Evolutionary conservation across 1,139 yeast genomes (phyloP), one percentile per base, ranked within the genome.

Genomic region (Yamadazyma atlantica): DNA sequence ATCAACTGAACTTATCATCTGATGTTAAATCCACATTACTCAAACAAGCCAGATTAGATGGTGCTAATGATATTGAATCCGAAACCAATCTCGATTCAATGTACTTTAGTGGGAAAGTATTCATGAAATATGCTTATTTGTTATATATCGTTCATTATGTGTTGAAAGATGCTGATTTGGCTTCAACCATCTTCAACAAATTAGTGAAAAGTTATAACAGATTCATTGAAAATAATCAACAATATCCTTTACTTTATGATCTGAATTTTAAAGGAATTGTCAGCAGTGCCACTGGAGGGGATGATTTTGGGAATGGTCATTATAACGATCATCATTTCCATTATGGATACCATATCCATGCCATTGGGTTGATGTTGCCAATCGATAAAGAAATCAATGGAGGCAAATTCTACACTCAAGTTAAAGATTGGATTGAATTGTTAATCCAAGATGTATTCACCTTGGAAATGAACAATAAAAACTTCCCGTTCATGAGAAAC

Each of bases 311-410:
- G 38, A 33, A 33, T 28, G 35, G 35, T 13, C 76, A 71, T 50
- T 82, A 80, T 53, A 82, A 82, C 48, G 88, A 82, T 48, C 87
- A 82, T 48, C 87, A 82, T 54, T 82, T 81, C 73, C 87, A 82
- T 51, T 82, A 79, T 53, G 86, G 87, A n/a, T 82, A 82, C 58
- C 72, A 73, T 50, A 68, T 82, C 37, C 84, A 81, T 48, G 80
- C 87, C 6, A 85, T 85, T 4, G 87, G 88, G 3, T 68, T 80
- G 28, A 64, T 81, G 34, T 86, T 81, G 11, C 64, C 75, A 44
- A 72, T 80, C 18, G 88, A 82, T 55, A 50, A 62, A 14, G 66
- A 72, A 41, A 49, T 60, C 18, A 82, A 81, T 33, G 32, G 26
- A 4, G 85, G 85, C 15, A 61, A 70, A 17, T 83, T 88, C 86